These are phyloP conservation scores for Exobasidium cylindrosporum DNA, from an alignment of 1,284 basidiomycete species.

Conservation along the genomic window DNA sequence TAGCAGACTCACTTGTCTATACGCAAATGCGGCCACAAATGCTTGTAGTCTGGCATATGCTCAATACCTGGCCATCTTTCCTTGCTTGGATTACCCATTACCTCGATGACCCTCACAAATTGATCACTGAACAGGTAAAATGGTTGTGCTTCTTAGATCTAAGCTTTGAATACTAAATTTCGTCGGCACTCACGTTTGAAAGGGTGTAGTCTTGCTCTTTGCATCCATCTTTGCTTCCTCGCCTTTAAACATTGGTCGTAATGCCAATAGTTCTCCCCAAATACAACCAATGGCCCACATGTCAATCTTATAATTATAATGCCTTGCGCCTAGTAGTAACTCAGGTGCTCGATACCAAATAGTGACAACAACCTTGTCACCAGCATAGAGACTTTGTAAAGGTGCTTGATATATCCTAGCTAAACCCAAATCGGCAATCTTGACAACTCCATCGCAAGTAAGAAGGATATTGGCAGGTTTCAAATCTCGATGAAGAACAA, in stretches of 20 bases:
- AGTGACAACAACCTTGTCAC: constrained; percentile 96
- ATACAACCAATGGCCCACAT: constrained; percentile 99
- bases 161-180: background rate
- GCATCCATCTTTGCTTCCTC: constrained; percentile 91
- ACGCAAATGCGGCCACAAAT: constrained; percentile 58
- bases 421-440: constrained; percentile 94
- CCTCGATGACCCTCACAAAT: constrained; percentile 87
- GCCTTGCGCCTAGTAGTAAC: constrained; percentile 86
- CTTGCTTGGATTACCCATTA: constrained; percentile 81
- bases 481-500: constrained; percentile 92
- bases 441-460: constrained; percentile 81
- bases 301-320: constrained; percentile 94
- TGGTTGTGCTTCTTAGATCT: background rate
- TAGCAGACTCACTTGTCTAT: constrained; percentile 21
- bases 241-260: constrained; percentile 97
- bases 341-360: constrained; percentile 99
- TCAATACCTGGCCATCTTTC: constrained; percentile 81
- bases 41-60: constrained; percentile 76
- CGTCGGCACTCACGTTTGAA: constrained; percentile 44
- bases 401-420: constrained; percentile 83
- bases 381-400: constrained; percentile 72
- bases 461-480: constrained; percentile 99
- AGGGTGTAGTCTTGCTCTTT: constrained; percentile 46
- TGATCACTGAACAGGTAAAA: constrained; percentile 69
- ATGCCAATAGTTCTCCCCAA: constrained; percentile 85